A percentile compares a stretch with the other conserved stretches of the same genome.
These are phyloP conservation scores for Mimosa pudica DNA, from an alignment of 306 rosid genomes.

Conservation along the genomic window DNA sequence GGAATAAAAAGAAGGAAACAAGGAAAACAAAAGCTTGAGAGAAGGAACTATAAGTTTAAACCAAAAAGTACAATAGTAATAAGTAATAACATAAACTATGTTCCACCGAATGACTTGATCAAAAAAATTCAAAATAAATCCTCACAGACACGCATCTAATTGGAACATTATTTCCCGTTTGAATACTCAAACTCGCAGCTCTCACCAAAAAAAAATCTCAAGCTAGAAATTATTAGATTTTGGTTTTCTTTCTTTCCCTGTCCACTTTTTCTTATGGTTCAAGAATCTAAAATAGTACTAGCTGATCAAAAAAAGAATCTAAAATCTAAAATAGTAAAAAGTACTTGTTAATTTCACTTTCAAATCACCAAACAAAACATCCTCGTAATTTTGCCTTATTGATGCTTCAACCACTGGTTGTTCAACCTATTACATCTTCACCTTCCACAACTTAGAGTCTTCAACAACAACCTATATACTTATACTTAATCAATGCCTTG, in stretches of 20 bases:
- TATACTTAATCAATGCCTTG: not conserved
- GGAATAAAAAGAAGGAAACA: too few species aligned
- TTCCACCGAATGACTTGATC: too few species aligned
- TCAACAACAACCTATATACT: constrained; percentile 26
- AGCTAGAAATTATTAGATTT: not conserved
- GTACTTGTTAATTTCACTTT: not conserved
- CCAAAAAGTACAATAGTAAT: too few species aligned
- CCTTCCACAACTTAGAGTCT: constrained; percentile 27
- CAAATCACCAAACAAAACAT: constrained; percentile 3
- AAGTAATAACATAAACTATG: too few species aligned
- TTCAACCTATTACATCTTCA: constrained; percentile 39
- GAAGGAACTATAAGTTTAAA: too few species aligned
- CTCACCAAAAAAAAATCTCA: too few species aligned
- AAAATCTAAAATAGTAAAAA: too few species aligned
- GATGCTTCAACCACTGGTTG: constrained; percentile 43
- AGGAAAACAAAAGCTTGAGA: too few species aligned
- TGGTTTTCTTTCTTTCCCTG: not conserved
- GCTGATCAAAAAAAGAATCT: too few species aligned
- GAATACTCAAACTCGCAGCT: not conserved
- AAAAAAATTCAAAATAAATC: not conserved
- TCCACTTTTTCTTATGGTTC: not conserved
- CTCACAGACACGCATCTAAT: not conserved
- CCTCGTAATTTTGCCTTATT: constrained; percentile 20
- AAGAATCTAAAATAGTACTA: not conserved
- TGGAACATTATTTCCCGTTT: not conserved